phyloP scores from a whole-genome alignment of 2,329 filamentous ascomycete genomes.

The Pyrenophora teres region DNA sequence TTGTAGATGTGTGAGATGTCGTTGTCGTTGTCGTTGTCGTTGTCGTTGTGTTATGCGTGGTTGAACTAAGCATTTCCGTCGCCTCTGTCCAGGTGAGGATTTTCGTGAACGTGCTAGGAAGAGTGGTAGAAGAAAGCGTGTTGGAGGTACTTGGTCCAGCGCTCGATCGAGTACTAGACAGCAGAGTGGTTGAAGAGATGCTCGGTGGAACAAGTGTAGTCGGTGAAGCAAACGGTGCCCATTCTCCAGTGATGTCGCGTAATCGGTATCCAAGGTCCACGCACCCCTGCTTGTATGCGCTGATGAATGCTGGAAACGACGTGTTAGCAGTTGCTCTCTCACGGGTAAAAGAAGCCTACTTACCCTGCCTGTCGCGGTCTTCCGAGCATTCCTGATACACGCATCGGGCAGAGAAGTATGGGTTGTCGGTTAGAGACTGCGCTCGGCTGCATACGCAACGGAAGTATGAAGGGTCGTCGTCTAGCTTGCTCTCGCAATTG shows the following conservation, averaged over 20 bases:
- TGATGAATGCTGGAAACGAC: slow-evolving; percentile 7
- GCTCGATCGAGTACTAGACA: neutral
- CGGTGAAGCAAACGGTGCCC: slow-evolving; percentile 4
- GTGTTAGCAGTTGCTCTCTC: slow-evolving; percentile 4
- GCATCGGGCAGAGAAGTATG: slow-evolving; percentile 11
- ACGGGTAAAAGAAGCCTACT: neutral
- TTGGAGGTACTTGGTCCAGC: neutral
- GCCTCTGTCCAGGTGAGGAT: neutral
- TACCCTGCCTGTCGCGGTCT: slow-evolving; percentile 6
- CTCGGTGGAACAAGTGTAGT: neutral
- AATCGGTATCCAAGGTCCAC: neutral
- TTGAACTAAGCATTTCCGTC: neutral
- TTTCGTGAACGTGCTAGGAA: neutral
- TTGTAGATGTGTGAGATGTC: neutral
- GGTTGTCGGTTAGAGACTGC: slow-evolving; percentile 1
- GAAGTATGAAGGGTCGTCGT: neutral
- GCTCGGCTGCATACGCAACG: slow-evolving; percentile 8
- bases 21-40: neutral
- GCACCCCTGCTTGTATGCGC: slow-evolving; percentile 6
- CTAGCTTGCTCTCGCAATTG: neutral
- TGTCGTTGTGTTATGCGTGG: neutral
- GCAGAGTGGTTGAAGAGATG: neutral
- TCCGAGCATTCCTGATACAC: slow-evolving; percentile 8
- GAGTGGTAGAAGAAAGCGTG: neutral
- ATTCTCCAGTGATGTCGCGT: slow-evolving; percentile 7